Evolutionary conservation across 2,329 filamentous ascomycete genomes (phyloP).

Genomic region (Botryotinia convoluta): DNA sequence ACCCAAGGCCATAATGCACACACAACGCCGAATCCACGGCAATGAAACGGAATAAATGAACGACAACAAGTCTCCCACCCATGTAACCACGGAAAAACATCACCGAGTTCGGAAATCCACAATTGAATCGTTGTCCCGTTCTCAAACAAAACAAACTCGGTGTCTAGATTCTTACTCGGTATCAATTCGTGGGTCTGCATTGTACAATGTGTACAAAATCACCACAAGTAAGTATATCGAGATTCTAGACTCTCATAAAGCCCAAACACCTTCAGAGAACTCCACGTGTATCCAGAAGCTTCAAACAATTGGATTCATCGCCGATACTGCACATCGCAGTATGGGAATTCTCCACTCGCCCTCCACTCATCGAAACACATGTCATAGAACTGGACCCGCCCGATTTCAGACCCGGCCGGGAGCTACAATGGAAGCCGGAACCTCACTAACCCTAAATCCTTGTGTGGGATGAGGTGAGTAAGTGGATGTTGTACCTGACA

Average conservation of each 20-base stretch:
- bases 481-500: slow-evolving; percentile 16
- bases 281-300: slow-evolving; percentile 9
- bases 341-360: not conserved
- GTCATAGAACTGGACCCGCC: slow-evolving; percentile 11
- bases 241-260: not conserved
- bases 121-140: not conserved
- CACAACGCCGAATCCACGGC: not conserved
- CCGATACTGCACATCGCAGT: not conserved
- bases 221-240: not conserved
- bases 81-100: slow-evolving; percentile 7
- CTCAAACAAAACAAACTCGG: not conserved
- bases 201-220: not conserved
- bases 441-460: not conserved
- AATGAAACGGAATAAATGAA: slow-evolving; percentile 4
- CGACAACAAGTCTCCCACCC: not conserved
- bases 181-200: not conserved
- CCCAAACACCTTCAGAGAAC: not conserved
- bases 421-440: not conserved
- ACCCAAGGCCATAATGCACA: not conserved
- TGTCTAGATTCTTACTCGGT: slow-evolving; percentile 1
- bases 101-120: slow-evolving; percentile 3
- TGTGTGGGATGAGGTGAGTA: not conserved
- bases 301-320: not conserved
- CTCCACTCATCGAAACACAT: slow-evolving; percentile 2
- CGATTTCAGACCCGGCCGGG: slow-evolving; percentile 4